These are phyloP conservation scores for Apiotrichum brassicae DNA, from an alignment of 1,284 basidiomycete species.

Conservation along the genomic window DNA sequence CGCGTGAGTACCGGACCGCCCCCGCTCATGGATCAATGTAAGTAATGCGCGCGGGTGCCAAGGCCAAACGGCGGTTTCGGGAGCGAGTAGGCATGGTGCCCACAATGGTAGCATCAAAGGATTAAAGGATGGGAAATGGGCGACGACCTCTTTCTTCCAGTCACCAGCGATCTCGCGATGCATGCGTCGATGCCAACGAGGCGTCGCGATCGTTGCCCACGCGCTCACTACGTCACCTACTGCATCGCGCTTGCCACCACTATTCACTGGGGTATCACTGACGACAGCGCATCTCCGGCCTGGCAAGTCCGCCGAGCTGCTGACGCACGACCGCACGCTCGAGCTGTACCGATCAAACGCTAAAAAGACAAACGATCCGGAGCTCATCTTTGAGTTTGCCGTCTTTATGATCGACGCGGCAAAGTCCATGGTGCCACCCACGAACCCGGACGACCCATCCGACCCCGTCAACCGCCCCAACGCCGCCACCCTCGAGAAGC, in stretches of 20 bases:
- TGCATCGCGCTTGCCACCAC: too few relatives aligned
- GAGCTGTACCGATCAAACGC: conserved; percentile 96
- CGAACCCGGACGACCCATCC: conserved; percentile 19
- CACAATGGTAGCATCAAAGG: too few relatives aligned
- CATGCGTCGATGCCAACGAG: too few relatives aligned
- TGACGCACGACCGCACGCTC: conserved; percentile 90
- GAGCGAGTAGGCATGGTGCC: too few relatives aligned
- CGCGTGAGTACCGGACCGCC: conserved; percentile 21
- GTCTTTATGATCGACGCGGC: conserved; percentile 98
- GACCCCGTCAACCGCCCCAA: conserved; percentile 48
- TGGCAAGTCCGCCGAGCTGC: conserved; percentile 82
- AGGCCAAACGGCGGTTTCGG: background rate
- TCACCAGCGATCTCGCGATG: too few relatives aligned
- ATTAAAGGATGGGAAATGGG: too few relatives aligned
- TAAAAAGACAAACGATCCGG: conserved; percentile 97
- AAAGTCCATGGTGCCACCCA: conserved; percentile 59
- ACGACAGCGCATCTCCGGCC: conserved; percentile 71
- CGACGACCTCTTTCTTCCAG: too few relatives aligned
- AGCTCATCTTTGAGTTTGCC: conserved; percentile 95
- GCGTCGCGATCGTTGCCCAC: too few relatives aligned
- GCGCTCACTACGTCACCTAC: too few relatives aligned
- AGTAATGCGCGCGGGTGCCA: too few relatives aligned
- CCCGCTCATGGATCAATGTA: conserved; percentile 46
- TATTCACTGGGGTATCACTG: too few relatives aligned
- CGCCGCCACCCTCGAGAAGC: conserved; percentile 75